Evolutionary conservation across 495 filamentous ascomycete genomes (phyloP), one percentile per base, ranked within the genome.

Genomic region (Paragyromitra xinjiangensis): DNA sequence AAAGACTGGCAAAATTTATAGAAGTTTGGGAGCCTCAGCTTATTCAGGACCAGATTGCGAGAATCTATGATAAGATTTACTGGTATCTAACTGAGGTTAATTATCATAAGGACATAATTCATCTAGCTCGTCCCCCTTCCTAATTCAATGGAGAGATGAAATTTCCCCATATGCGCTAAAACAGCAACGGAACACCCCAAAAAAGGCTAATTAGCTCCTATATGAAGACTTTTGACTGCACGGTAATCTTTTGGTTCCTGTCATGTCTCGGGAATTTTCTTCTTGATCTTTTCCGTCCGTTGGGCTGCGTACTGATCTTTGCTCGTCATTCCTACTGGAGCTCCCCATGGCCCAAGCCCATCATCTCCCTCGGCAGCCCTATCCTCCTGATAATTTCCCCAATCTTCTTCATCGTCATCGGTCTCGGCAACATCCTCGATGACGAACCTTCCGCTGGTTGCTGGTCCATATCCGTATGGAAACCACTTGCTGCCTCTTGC

Each of bases 151-250:
- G 44, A 4, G 8, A 14, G 14, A 16, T 0, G 14, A 8, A 12
- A 45, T 9, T 16, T 12, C 14, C 1, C 44, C 0, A 16, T 45
- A 45, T 16, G 44, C 44, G 3, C 11, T 9, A 45, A 45, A 45
- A 45, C 14, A 16, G 11, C 9, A 45, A 11, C 87, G 59, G 84
- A 87, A 2, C 90, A 83, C 0, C 89, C 90, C 5, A 89, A 88
- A 0, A 85, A 85, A 24, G 88, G 89, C 90, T 90, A 93, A 2
- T 34, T 34, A 34, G 3, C 29, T 34, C 29, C 29, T 34, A 34
- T 34, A 3, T 34, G 29, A 34, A 34, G 3, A 34, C 29, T 34
- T 34, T 8, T 8, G 51, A n/a, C 64, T 5, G 6, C 3, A 37
- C 12, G 24, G 34, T 0, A 42, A 42, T 9, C n/a, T 19, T 44